Conservation (phyloP, 1,284 basidiomycete genomes). For the Naganishia sp. region DNA sequence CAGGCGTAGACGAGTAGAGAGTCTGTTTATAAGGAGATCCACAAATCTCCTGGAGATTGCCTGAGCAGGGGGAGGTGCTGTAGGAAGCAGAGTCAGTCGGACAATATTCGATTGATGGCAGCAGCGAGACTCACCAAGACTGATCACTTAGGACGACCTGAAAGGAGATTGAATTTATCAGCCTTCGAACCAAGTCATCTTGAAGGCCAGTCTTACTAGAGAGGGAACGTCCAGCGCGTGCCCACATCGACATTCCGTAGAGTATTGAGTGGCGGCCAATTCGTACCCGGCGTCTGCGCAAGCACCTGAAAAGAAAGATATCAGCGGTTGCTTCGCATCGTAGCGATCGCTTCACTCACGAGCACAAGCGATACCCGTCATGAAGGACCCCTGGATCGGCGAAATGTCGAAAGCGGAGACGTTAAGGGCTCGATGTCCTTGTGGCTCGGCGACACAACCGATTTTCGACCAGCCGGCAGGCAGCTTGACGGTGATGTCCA, state of each 20-base stretch:
- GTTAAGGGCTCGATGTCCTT: conserved; percentile 6
- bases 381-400: conserved; percentile 2
- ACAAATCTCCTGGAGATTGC: conserved; percentile 8
- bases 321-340: not conserved
- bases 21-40: not conserved
- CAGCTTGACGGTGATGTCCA: conserved; percentile 11
- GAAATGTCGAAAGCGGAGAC: conserved; percentile 11
- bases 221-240: conserved; percentile 11
- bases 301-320: not conserved
- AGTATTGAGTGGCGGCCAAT: conserved; percentile 21
- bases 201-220: not conserved
- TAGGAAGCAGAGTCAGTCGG: not conserved
- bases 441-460: conserved; percentile 36
- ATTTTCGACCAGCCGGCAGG: conserved; percentile 41
- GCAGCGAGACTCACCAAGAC: not conserved
- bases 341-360: not conserved
- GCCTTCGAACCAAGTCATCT: not conserved
- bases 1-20: not conserved
- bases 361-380: conserved; percentile 21
- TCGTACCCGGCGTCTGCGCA: conserved; percentile 11
- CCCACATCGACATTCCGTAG: conserved; percentile 12
- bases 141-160: conserved; percentile 4
- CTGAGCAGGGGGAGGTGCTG: conserved; percentile 6
- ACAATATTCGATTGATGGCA: not conserved
- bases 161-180: not conserved